Percentiles rank a stretch among this genome's conserved stretches.
These are phyloP conservation scores for Rhododendron mucronatum DNA, from an alignment of 148 eudicot genomes.

Conservation along the genomic window DNA sequence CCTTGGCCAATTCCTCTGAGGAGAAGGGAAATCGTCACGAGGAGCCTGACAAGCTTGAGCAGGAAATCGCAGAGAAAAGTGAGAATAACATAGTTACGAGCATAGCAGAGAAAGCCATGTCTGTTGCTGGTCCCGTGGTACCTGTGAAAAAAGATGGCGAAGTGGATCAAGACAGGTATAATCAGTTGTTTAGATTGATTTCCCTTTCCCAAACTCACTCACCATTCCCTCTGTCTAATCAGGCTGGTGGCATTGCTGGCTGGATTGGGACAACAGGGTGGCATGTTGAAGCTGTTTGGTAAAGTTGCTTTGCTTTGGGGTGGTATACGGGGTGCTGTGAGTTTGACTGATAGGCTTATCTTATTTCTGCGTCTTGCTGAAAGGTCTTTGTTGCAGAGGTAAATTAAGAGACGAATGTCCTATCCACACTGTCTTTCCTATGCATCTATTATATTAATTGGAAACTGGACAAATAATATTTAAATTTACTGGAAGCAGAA, in stretches of 20 bases:
- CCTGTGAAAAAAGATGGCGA: constrained; percentile 81
- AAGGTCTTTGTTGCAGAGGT: constrained; percentile 84
- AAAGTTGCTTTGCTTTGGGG: constrained; percentile 96
- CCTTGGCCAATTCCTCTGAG: constrained; percentile 23
- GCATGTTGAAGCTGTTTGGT: constrained; percentile 63
- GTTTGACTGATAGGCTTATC: constrained; percentile 73
- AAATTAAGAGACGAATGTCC: constrained; percentile 10
- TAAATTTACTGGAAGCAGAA: not conserved
- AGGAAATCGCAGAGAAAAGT: constrained; percentile 31
- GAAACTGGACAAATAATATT: not conserved
- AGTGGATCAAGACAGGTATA: constrained; percentile 89
- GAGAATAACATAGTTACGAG: constrained; percentile 58
- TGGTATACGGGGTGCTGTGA: constrained; percentile 98
- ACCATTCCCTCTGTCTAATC: constrained; percentile 18
- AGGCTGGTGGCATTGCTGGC: constrained; percentile 82
- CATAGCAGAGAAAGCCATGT: constrained; percentile 95
- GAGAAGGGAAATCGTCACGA: constrained; percentile 21
- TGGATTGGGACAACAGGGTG: constrained; percentile 85
- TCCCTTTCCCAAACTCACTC: not conserved
- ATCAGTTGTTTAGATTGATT: not conserved
- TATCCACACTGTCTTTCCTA: not conserved
- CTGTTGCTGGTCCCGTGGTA: constrained; percentile 93
- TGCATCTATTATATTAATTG: not conserved
- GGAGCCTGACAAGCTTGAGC: constrained; percentile 34
- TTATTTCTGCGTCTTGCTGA: constrained; percentile 72